Base-by-base conservation (phyloP, 2,329 filamentous ascomycete species). In the Aphanocladium album region DNA sequence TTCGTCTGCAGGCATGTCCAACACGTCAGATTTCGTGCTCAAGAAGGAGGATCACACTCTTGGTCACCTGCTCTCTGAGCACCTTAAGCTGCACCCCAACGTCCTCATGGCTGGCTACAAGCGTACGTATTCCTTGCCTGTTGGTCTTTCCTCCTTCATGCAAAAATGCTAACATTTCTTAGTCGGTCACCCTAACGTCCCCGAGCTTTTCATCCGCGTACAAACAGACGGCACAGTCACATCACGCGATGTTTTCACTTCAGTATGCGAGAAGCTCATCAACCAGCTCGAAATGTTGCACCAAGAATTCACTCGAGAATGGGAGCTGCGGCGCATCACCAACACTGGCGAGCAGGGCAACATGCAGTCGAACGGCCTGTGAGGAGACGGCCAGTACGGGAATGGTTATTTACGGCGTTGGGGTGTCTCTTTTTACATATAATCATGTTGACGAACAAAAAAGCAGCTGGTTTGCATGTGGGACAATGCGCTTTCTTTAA, bases 1-100 rank as follows among this genome's bases (percentile, higher is more conserved):
- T 43, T 8, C 14, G 19, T 8, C 6, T 14, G 1, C 21, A 72
- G 92, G 91, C 71, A 92, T 96, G 72, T 91, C 93, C 23, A 96
- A 96, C 73, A 92, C 90, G n/a, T 90, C 91, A 11, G 90, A 97
- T 76, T 99, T 99, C 79, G 87, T 91, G 62, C 87, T 99, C 77
- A 91, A 91, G 77, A 98, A 97, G 76, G 95, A 99, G 75, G 95
- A 99, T 69, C 93, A 97, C 77, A 97, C 93, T 1, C 84, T 99
- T 27, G 95, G 89, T 68, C 97, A 99, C 74, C 83, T 99, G 60
- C 83, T 99, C 60, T 85, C 89, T 52, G 88, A 91, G 70, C 90
- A 93, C 69, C 88, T 99, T 61, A 87, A 95, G 77, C 87, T 90
- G 73, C 89, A 91, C 69, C 84, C 86, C 19, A 88, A 96, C 72